phyloP scores from a whole-genome alignment of 805 yeast genomes.

The Schizosaccharomyces octosporus region DNA sequence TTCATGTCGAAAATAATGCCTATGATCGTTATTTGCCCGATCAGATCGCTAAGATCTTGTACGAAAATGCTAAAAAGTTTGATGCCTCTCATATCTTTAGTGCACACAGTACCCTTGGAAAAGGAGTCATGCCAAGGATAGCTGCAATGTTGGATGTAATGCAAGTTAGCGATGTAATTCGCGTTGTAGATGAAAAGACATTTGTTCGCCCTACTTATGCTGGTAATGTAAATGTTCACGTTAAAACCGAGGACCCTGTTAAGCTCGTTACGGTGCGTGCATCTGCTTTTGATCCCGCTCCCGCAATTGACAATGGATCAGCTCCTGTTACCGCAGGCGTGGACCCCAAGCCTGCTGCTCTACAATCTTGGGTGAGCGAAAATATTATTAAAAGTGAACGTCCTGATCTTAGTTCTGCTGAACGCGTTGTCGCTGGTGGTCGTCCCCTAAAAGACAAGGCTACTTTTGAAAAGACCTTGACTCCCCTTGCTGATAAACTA shows the following conservation, averaged over 20 bases:
- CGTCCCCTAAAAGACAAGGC: constrained; percentile 80
- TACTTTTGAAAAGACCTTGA: constrained; percentile 49
- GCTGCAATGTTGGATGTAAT: constrained; percentile 70
- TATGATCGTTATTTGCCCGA: constrained; percentile 57
- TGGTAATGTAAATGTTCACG: constrained; percentile 65
- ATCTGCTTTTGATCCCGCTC: constrained; percentile 43
- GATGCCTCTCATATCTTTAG: constrained; percentile 48
- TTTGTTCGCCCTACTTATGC: constrained; percentile 90
- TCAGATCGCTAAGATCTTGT: constrained; percentile 43
- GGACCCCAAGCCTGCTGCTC: constrained; percentile 15
- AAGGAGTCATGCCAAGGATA: constrained; percentile 61
- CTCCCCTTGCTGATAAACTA: constrained; percentile 62
- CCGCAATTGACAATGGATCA: constrained; percentile 16
- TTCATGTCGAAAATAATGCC: constrained; percentile 31
- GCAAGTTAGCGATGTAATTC: constrained; percentile 62
- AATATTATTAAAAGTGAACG: constrained; percentile 53
- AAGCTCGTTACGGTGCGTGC: constrained; percentile 59
- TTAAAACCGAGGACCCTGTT: constrained; percentile 39
- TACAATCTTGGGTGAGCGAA: constrained; percentile 47
- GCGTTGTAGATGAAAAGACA: constrained; percentile 38
- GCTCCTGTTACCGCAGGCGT: constrained; percentile 25
- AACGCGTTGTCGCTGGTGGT: constrained; percentile 71
- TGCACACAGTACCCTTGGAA: constrained; percentile 71
- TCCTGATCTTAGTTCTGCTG: constrained; percentile 75
- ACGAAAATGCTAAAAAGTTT: constrained; percentile 20